phyloP scores from a whole-genome alignment of 495 filamentous ascomycete species.

The Cercophora samala region DNA sequence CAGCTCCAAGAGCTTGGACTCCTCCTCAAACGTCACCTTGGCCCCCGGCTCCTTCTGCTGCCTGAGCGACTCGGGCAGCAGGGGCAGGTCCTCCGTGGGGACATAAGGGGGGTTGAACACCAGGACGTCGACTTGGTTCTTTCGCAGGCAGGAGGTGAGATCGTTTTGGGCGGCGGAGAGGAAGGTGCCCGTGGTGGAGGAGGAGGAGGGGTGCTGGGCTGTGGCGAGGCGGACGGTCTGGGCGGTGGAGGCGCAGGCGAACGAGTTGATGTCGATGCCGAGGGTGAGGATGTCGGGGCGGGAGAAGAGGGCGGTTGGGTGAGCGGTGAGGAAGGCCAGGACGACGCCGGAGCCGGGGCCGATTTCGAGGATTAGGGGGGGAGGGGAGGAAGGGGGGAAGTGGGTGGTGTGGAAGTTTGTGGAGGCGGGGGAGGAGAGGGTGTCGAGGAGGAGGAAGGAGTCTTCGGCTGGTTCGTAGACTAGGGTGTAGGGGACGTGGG shows the following conservation, averaged over 20 bases:
- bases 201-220: conserved; percentile 30
- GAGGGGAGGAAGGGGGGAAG: conserved; percentile 46
- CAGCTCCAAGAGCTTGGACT: conserved; percentile 77
- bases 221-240: conserved; percentile 56
- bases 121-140: conserved; percentile 67
- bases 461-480: conserved; percentile 96
- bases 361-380: conserved; percentile 76
- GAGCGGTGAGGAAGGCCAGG: conserved; percentile 76
- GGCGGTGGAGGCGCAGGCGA: conserved; percentile 68
- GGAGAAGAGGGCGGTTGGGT: conserved; percentile 70
- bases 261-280: conserved; percentile 75
- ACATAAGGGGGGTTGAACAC: conserved; percentile 98
- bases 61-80: conserved; percentile 26
- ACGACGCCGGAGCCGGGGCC: conserved; percentile 91
- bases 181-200: conserved; percentile 37
- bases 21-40: conserved; percentile 54
- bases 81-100: conserved; percentile 68
- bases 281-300: conserved; percentile 64
- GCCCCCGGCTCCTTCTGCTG: not conserved
- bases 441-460: conserved; percentile 91
- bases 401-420: conserved; percentile 64
- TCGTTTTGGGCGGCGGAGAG: conserved; percentile 64
- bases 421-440: conserved; percentile 70
- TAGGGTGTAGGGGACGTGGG: conserved; percentile 77
- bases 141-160: conserved; percentile 56